Conservation (phyloP, 2,329 filamentous ascomycete species). For the Microsporum ferrugineum region DNA sequence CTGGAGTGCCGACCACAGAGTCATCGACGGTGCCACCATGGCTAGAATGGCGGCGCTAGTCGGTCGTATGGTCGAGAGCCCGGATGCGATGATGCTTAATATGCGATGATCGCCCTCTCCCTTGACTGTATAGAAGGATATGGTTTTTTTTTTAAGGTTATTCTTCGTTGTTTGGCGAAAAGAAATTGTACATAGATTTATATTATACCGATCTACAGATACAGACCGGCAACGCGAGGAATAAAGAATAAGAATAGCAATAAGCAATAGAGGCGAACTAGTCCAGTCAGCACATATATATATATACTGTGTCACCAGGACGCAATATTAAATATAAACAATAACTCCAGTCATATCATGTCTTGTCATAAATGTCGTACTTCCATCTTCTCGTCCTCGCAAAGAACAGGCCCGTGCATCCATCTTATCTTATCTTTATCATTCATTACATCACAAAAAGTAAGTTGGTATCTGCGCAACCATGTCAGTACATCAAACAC, state of each 20-base stretch:
- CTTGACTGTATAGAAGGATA: background rate
- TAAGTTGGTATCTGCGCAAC: conserved; percentile 2
- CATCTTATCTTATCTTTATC: conserved; percentile 9
- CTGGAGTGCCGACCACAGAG: conserved; percentile 90
- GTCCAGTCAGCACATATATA: background rate
- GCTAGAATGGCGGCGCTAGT: conserved; percentile 80
- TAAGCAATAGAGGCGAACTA: background rate
- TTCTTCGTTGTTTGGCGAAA: background rate
- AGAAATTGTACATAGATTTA: conserved; percentile 4
- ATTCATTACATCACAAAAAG: conserved; percentile 6
- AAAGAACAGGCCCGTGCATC: background rate
- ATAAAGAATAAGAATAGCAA: conserved; percentile 2
- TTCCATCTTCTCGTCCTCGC: background rate
- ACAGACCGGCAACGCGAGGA: background rate
- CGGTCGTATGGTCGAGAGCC: conserved; percentile 65
- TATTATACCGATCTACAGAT: conserved; percentile 3
- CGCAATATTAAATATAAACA: background rate
- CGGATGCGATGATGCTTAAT: conserved; percentile 71
- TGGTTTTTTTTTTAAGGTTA: background rate
- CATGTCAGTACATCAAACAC: conserved; percentile 6
- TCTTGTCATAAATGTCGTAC: background rate
- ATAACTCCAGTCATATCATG: background rate
- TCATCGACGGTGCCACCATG: conserved; percentile 90
- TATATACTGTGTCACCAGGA: background rate
- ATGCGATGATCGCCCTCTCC: background rate